These are phyloP conservation scores for Phlyctochytrium bullatum DNA, from an alignment of 192 early-diverging fungal species.

Conservation along the genomic window DNA sequence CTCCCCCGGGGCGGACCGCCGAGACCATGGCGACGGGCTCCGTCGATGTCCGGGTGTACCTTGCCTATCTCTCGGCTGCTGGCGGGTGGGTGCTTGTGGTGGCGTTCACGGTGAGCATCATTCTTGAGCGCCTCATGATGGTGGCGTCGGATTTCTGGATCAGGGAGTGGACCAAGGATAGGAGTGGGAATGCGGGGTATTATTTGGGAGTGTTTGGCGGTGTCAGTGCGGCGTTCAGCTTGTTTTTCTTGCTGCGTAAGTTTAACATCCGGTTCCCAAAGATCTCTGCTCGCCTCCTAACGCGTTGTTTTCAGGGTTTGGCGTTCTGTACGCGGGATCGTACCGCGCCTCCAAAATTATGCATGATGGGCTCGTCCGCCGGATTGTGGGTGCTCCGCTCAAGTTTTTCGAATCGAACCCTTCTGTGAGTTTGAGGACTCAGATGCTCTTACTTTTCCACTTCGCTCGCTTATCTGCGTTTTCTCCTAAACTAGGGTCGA, in stretches of 20 bases:
- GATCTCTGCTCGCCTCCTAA: no score
- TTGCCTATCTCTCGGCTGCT: constrained; percentile 28
- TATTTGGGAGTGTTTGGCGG: no score
- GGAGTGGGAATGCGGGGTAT: constrained; percentile 1
- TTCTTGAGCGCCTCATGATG: background rate
- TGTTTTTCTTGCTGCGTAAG: background rate
- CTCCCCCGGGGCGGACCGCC: no score
- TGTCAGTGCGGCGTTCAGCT: no score
- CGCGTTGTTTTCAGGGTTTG: background rate
- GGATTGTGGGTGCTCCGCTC: constrained; percentile 39
- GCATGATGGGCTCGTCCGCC: constrained; percentile 30
- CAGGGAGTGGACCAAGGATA: constrained; percentile 31
- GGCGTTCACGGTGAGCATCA: background rate
- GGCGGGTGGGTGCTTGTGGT: constrained; percentile 22
- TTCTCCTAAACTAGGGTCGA: background rate
- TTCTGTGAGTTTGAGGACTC: constrained; percentile 24
- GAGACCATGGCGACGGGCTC: constrained; percentile 24
- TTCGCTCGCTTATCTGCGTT: background rate
- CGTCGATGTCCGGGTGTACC: constrained; percentile 20
- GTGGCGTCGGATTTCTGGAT: constrained; percentile 44
- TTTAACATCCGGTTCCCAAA: background rate
- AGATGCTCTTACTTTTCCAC: no score
- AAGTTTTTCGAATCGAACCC: constrained; percentile 50
- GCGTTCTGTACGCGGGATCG: constrained; percentile 59
- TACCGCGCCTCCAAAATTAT: constrained; percentile 30